Evolutionary conservation across 2,329 filamentous ascomycete genomes (phyloP).

Genomic region (Erysiphe neolycopersici): DNA sequence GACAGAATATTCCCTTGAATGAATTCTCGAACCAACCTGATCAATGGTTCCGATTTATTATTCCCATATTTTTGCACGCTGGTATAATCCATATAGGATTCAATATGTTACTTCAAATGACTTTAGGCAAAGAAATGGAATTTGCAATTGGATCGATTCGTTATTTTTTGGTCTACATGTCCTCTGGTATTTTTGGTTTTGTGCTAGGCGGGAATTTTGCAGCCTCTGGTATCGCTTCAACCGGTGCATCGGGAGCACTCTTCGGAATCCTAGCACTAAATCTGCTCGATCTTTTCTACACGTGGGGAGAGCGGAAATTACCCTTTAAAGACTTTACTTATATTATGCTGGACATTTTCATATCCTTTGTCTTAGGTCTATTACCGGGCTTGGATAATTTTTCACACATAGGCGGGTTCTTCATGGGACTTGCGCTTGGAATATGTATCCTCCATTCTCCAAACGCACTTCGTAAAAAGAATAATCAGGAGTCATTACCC

Average conservation of each 20-base stretch:
- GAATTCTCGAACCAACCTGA: conserved; percentile 31
- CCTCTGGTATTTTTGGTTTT: conserved; percentile 82
- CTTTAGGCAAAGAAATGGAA: conserved; percentile 80
- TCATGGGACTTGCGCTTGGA: conserved; percentile 73
- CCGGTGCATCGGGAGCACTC: conserved; percentile 67
- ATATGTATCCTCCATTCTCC: conserved; percentile 76
- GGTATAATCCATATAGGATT: conserved; percentile 88
- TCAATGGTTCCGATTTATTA: conserved; percentile 93
- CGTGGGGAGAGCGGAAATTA: conserved; percentile 53
- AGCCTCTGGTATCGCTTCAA: conserved; percentile 52
- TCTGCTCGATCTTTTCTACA: conserved; percentile 75
- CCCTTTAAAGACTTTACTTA: conserved; percentile 71
- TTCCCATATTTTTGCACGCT: conserved; percentile 84
- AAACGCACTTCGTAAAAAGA: conserved; percentile 45
- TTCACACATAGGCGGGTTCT: conserved; percentile 82
- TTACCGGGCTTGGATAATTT: conserved; percentile 92
- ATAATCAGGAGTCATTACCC: conserved; percentile 39
- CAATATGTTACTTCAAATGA: conserved; percentile 79
- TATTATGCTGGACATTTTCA: conserved; percentile 58
- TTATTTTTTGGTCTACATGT: conserved; percentile 73
- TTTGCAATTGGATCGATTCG: conserved; percentile 65
- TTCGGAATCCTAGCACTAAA: conserved; percentile 81
- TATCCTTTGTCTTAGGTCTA: conserved; percentile 78
- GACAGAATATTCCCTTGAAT: conserved; percentile 16
- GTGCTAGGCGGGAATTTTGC: conserved; percentile 89